phyloP scores from a whole-genome alignment of 2,329 filamentous ascomycete genomes.

The Aspergillus felis region DNA sequence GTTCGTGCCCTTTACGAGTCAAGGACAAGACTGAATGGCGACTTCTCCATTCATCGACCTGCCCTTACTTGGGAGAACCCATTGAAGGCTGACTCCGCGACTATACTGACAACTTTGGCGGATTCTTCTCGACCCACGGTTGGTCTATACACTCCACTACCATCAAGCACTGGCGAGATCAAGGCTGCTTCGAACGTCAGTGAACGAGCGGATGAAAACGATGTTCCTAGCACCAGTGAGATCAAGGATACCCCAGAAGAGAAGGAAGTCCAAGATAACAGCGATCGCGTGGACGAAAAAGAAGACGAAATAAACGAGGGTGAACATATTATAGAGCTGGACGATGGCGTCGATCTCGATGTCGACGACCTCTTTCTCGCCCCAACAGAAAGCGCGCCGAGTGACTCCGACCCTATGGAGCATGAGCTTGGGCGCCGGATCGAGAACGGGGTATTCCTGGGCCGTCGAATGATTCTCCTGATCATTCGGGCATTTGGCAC shows the following conservation, averaged over 20 bases:
- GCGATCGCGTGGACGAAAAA: neutral
- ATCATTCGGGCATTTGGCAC: conserved; percentile 39
- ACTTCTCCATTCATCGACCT: conserved; percentile 10
- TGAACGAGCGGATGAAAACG: neutral
- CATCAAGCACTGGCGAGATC: conserved; percentile 9
- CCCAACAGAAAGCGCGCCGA: conserved; percentile 2
- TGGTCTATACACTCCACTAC: conserved; percentile 24
- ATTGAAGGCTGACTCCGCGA: conserved; percentile 11
- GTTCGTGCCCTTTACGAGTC: conserved; percentile 43
- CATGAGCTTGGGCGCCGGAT: conserved; percentile 25
- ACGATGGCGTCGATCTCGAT: conserved; percentile 9
- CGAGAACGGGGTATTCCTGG: conserved; percentile 40
- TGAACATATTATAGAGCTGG: neutral
- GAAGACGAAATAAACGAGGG: neutral
- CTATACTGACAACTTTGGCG: conserved; percentile 5
- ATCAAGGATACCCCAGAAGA: conserved; percentile 3
- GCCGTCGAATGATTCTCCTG: conserved; percentile 37
- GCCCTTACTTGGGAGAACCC: conserved; percentile 30
- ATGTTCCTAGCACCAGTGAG: neutral
- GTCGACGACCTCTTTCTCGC: conserved; percentile 12
- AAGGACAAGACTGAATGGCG: conserved; percentile 22
- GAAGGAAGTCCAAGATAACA: neutral
- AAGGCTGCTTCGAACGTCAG: neutral
- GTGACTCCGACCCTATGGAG: conserved; percentile 11
- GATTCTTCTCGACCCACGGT: conserved; percentile 7